Evolutionary conservation across 306 rosid species (phyloP).

Genomic region (Trichosanthes cucumerina): DNA sequence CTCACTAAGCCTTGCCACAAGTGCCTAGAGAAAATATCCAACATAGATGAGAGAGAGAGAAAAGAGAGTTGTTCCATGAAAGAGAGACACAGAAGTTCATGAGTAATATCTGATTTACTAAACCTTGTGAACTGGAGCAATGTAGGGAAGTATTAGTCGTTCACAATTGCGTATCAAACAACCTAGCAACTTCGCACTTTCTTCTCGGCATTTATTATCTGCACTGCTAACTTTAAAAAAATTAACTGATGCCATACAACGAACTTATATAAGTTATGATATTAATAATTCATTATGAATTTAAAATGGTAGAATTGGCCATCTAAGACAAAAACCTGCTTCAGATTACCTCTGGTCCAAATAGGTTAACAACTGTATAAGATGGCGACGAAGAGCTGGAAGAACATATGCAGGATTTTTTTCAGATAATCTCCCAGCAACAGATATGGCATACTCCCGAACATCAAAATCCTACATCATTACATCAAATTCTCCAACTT

Average conservation of each 20-base stretch:
- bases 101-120: slow-evolving; percentile 8
- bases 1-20: slow-evolving; percentile 75
- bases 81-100: not conserved
- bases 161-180: slow-evolving; percentile 95
- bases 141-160: slow-evolving; percentile 80
- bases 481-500: slow-evolving; percentile 5
- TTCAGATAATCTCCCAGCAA: slow-evolving; percentile 94
- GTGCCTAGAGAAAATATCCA: slow-evolving; percentile 52
- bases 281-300: not conserved
- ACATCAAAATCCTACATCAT: slow-evolving; percentile 83
- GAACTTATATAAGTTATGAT: not conserved
- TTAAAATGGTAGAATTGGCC: not conserved
- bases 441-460: slow-evolving; percentile 82
- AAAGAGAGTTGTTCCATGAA: not conserved
- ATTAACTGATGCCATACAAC: slow-evolving; percentile 12
- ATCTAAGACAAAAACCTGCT: not conserved
- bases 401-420: slow-evolving; percentile 99
- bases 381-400: slow-evolving; percentile 99
- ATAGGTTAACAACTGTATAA: slow-evolving; percentile 83
- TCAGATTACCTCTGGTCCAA: slow-evolving; percentile 78
- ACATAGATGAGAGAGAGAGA: not conserved
- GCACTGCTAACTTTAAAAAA: slow-evolving; percentile 66
- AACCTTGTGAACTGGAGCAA: slow-evolving; percentile 97
- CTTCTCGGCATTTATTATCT: slow-evolving; percentile 99
- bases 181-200: slow-evolving; percentile 93